These are phyloP conservation scores for Candida schatavii DNA, from an alignment of 805 yeast genomes.

Conservation along the genomic window DNA sequence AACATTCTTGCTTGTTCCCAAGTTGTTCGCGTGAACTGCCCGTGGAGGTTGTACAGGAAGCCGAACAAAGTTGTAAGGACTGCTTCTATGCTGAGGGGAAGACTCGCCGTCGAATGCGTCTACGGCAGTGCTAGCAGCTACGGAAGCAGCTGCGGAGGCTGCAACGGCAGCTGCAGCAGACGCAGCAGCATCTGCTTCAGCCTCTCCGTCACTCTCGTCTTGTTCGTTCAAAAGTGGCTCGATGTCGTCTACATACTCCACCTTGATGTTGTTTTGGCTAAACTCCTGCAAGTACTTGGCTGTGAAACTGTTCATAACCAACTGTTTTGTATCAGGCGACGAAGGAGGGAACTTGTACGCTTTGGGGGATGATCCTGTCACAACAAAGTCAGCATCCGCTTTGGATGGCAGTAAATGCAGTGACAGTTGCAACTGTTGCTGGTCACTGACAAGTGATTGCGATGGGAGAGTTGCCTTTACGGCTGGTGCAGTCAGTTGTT, in stretches of 20 bases:
- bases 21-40: not conserved
- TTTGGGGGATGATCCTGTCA: constrained; percentile 46
- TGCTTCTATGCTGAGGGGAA: not conserved
- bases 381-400: constrained; percentile 52
- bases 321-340: constrained; percentile 21
- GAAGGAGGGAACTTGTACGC: constrained; percentile 57
- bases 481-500: constrained; percentile 6
- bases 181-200: too few species aligned
- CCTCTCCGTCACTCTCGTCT: not conserved
- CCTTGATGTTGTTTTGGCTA: constrained; percentile 8
- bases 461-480: not conserved
- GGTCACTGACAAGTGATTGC: too few species aligned
- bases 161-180: too few species aligned
- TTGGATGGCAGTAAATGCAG: too few species aligned
- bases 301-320: constrained; percentile 28
- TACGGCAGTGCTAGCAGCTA: not conserved
- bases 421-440: too few species aligned
- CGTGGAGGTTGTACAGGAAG: constrained; percentile 40
- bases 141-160: constrained; percentile 5
- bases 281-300: constrained; percentile 42
- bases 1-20: constrained; percentile 15
- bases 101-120: not conserved
- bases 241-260: constrained; percentile 32
- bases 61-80: constrained; percentile 30
- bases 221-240: constrained; percentile 25